Evolutionary conservation across 2,329 filamentous ascomycete genomes (phyloP).

Genomic region (Metarhizium guizhouense): DNA sequence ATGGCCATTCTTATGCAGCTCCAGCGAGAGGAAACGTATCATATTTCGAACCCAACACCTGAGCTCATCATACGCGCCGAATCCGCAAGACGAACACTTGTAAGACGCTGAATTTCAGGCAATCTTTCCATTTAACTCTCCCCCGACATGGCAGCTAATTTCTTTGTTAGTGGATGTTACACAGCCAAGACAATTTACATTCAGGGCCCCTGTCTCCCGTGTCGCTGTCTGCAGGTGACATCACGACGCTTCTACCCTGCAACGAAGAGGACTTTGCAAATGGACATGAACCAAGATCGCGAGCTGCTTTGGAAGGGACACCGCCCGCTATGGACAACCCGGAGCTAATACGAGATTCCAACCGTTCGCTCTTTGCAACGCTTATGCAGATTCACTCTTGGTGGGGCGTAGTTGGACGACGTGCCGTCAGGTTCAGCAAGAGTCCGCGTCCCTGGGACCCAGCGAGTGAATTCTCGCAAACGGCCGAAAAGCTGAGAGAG

Average conservation of each 20-base stretch:
- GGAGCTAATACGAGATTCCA: slow-evolving; percentile 29
- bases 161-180: slow-evolving; percentile 43
- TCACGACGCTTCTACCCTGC: slow-evolving; percentile 44
- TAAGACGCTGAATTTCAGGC: slow-evolving; percentile 18
- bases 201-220: slow-evolving; percentile 43
- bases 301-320: slow-evolving; percentile 45
- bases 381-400: slow-evolving; percentile 46
- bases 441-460: slow-evolving; percentile 36
- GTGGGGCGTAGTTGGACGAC: slow-evolving; percentile 43
- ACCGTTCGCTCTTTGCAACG: slow-evolving; percentile 45
- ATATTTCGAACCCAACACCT: slow-evolving; percentile 29
- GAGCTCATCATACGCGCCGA: slow-evolving; percentile 40
- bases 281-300: slow-evolving; percentile 36
- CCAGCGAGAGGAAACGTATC: slow-evolving; percentile 47
- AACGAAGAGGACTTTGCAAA: slow-evolving; percentile 42
- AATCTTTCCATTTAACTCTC: not conserved
- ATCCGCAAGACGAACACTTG: slow-evolving; percentile 47
- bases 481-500: slow-evolving; percentile 31
- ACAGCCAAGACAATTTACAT: slow-evolving; percentile 49
- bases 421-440: slow-evolving; percentile 35
- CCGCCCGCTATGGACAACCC: slow-evolving; percentile 39
- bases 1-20: slow-evolving; percentile 47
- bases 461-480: slow-evolving; percentile 37
- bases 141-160: not conserved
- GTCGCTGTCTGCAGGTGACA: slow-evolving; percentile 41